Evolutionary conservation across 257 asterid genomes (phyloP).

Genomic region (Nicotiana paniculata): DNA sequence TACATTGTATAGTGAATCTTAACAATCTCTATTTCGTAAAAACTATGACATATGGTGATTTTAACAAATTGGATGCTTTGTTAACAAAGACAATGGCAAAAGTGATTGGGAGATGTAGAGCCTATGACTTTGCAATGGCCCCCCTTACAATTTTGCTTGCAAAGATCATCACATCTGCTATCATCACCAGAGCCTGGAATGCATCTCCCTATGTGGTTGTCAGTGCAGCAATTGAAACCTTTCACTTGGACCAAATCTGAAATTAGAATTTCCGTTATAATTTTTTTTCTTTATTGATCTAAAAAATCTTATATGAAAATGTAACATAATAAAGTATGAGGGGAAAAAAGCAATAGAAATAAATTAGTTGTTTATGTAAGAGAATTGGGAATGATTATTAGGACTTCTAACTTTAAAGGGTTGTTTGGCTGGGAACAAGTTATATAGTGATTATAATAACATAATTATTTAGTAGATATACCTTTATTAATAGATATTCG

Average conservation of each 20-base stretch:
- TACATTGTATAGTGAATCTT: too few relatives aligned
- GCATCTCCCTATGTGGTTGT: background rate
- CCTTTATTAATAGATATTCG: too few relatives aligned
- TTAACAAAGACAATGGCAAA: conserved; percentile 13
- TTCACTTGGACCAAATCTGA: background rate
- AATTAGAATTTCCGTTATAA: background rate
- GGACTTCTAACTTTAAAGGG: too few relatives aligned
- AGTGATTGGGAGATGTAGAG: conserved; percentile 10
- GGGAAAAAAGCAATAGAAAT: too few relatives aligned
- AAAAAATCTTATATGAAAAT: background rate
- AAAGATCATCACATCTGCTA: background rate
- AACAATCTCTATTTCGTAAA: background rate
- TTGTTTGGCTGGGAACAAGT: too few relatives aligned
- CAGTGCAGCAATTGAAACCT: conserved; percentile 2
- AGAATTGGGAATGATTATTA: too few relatives aligned
- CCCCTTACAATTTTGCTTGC: background rate
- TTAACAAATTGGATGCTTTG: background rate
- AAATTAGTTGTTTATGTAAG: too few relatives aligned
- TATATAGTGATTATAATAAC: too few relatives aligned
- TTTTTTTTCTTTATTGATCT: background rate
- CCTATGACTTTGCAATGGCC: conserved; percentile 1
- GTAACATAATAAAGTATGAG: background rate
- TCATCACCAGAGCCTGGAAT: background rate
- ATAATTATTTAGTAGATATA: too few relatives aligned
- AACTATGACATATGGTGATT: background rate